A percentile compares a stretch with the other conserved stretches of the same genome.
phyloP scores from a whole-genome alignment of 2,329 filamentous ascomycete genomes.

The Lomentospora prolificans region DNA sequence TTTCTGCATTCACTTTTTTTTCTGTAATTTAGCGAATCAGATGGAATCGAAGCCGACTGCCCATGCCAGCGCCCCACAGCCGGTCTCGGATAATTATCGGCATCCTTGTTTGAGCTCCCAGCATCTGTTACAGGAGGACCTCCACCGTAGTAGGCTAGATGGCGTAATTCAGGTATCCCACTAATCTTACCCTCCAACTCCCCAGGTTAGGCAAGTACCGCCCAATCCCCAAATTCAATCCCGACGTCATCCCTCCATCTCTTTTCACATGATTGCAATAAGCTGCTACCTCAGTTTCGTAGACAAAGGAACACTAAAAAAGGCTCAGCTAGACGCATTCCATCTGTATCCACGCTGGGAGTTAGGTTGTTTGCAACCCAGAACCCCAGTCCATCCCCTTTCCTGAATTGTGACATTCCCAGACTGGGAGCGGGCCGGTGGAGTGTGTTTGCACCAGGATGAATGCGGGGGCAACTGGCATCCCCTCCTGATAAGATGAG shows the following conservation, averaged over 20 bases:
- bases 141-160: background rate
- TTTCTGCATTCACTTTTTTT: background rate
- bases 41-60: background rate
- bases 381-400: too few species aligned
- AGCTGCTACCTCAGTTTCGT: too few species aligned
- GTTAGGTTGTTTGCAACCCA: too few species aligned
- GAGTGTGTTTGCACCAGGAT: too few species aligned
- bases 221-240: background rate
- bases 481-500: too few species aligned
- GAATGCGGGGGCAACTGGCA: too few species aligned
- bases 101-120: background rate
- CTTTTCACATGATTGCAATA: background rate
- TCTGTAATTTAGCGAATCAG: background rate
- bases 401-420: too few species aligned
- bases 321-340: too few species aligned
- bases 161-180: background rate
- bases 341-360: too few species aligned
- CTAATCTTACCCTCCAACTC: background rate
- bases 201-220: background rate
- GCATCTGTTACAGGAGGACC: background rate
- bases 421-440: too few species aligned
- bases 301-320: too few species aligned
- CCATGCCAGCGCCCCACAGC: background rate
- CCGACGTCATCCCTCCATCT: background rate
- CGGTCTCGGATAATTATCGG: background rate